Percentiles rank a stretch among this genome's conserved stretches.
These are phyloP conservation scores for Gamsiella multidivaricata DNA, from an alignment of 192 early-diverging fungal species.

Conservation along the genomic window DNA sequence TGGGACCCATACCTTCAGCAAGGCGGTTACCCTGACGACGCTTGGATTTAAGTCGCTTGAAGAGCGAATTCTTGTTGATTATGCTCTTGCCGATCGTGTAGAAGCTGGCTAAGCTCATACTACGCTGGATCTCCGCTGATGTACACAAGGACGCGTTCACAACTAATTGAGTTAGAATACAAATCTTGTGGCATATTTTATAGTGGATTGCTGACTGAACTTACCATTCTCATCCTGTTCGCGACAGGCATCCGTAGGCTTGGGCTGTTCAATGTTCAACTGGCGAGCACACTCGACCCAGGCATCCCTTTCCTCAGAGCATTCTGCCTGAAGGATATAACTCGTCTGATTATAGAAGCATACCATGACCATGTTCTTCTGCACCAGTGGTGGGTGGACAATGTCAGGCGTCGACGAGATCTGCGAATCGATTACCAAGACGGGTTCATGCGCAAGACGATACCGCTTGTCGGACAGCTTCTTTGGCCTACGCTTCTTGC, in stretches of 20 bases:
- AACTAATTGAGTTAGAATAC: too few relatives aligned
- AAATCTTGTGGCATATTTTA: too few relatives aligned
- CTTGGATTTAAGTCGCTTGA: slow-evolving; percentile 26
- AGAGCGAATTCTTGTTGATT: slow-evolving; percentile 3
- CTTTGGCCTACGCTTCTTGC: slow-evolving; percentile 9
- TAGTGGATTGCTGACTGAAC: too few relatives aligned
- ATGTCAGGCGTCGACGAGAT: slow-evolving; percentile 46
- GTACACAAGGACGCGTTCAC: too few relatives aligned
- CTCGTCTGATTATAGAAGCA: slow-evolving; percentile 46
- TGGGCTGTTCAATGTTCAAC: slow-evolving; percentile 36
- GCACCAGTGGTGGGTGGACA: slow-evolving; percentile 14
- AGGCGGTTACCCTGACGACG: slow-evolving; percentile 7
- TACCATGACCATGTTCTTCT: slow-evolving; percentile 46
- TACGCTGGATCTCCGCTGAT: slow-evolving; percentile 17
- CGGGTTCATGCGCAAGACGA: slow-evolving; percentile 35
- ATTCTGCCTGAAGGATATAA: slow-evolving; percentile 38
- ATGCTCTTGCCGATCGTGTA: slow-evolving; percentile 1
- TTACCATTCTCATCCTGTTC: slow-evolving; percentile 39
- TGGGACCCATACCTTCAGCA: not conserved
- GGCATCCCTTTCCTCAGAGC: slow-evolving; percentile 24
- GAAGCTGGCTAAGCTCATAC: not conserved
- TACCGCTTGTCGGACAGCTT: not conserved
- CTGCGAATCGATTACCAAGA: slow-evolving; percentile 32
- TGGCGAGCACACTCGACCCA: slow-evolving; percentile 30
- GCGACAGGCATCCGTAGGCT: slow-evolving; percentile 38